These are phyloP conservation scores for Bryoglossum gracile DNA, from an alignment of 495 filamentous ascomycete genomes.

Conservation along the genomic window DNA sequence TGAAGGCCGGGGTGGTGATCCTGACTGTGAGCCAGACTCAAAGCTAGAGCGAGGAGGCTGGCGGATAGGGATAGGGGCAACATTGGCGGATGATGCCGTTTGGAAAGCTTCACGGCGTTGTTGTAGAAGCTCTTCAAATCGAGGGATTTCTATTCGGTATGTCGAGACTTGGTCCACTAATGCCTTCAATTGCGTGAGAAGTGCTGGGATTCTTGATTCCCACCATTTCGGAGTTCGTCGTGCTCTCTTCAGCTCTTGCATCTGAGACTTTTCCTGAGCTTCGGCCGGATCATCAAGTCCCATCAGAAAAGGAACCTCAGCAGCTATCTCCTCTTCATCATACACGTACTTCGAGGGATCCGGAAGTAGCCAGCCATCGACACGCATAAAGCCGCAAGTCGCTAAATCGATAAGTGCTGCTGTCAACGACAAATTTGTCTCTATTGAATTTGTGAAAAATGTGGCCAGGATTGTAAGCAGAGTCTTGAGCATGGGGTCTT, in stretches of 20 bases:
- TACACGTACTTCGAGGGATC: constrained; percentile 55
- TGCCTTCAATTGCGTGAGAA: constrained; percentile 42
- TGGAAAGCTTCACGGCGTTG: constrained; percentile 64
- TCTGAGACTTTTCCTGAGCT: constrained; percentile 36
- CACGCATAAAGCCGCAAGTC: constrained; percentile 70
- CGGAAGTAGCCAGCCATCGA: constrained; percentile 86
- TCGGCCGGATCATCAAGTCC: constrained; percentile 22
- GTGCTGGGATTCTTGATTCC: constrained; percentile 37
- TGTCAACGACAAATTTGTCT: constrained; percentile 81
- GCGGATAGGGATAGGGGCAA: constrained; percentile 22
- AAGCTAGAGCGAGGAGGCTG: constrained; percentile 16
- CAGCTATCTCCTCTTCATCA: constrained; percentile 32
- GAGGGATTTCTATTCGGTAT: constrained; percentile 61
- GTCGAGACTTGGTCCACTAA: constrained; percentile 58
- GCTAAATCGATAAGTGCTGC: constrained; percentile 75
- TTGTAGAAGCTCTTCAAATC: constrained; percentile 69
- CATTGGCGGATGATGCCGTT: constrained; percentile 30
- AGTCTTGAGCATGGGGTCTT: constrained; percentile 70
- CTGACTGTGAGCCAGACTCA: constrained; percentile 17
- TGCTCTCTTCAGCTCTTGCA: constrained; percentile 39
- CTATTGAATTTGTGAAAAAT: constrained; percentile 85
- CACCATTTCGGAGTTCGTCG: constrained; percentile 44
- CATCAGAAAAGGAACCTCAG: constrained; percentile 7
- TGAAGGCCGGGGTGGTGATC: constrained; percentile 37
- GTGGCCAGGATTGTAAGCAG: constrained; percentile 61